Evolutionary conservation across 2,329 filamentous ascomycete genomes (phyloP).

Genomic region (Fusarium longipes): DNA sequence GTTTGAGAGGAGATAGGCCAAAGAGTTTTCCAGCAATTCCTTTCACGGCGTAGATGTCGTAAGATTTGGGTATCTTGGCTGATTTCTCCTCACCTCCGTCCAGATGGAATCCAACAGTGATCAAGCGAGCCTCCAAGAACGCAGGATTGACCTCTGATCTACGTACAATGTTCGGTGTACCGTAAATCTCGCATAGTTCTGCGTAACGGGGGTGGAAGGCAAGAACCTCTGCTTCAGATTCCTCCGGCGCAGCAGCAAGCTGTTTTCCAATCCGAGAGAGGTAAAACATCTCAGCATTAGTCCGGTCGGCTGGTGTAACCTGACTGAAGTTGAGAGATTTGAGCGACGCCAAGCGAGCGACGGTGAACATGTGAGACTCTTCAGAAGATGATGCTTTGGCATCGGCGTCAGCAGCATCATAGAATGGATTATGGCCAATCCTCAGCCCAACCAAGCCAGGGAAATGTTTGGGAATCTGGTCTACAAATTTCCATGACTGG

Average conservation of each 20-base stretch:
- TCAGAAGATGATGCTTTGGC: slow-evolving; percentile 68
- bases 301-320: slow-evolving; percentile 78
- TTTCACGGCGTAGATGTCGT: slow-evolving; percentile 84
- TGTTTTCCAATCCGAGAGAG: slow-evolving; percentile 84
- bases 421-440: slow-evolving; percentile 88
- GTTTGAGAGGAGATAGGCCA: slow-evolving; percentile 68
- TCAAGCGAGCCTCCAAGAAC: slow-evolving; percentile 83
- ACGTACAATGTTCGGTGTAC: slow-evolving; percentile 73
- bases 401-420: slow-evolving; percentile 61
- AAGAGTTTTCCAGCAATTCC: slow-evolving; percentile 81
- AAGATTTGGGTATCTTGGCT: slow-evolving; percentile 75
- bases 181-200: slow-evolving; percentile 80
- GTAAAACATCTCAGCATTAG: slow-evolving; percentile 94
- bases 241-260: slow-evolving; percentile 69
- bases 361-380: slow-evolving; percentile 88
- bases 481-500: slow-evolving; percentile 77
- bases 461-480: slow-evolving; percentile 73
- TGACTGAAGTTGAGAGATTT: slow-evolving; percentile 77
- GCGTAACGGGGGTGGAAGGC: slow-evolving; percentile 75
- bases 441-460: slow-evolving; percentile 81
- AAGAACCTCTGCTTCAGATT: slow-evolving; percentile 66
- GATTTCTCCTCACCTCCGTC: slow-evolving; percentile 46
- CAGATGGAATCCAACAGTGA: slow-evolving; percentile 69
- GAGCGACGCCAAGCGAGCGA: slow-evolving; percentile 78
- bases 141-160: slow-evolving; percentile 73